A percentile compares a stretch with the other conserved stretches of the same genome.
These are phyloP conservation scores for Solanum infundibuliforme DNA, from an alignment of 257 asterid genomes.

Conservation along the genomic window DNA sequence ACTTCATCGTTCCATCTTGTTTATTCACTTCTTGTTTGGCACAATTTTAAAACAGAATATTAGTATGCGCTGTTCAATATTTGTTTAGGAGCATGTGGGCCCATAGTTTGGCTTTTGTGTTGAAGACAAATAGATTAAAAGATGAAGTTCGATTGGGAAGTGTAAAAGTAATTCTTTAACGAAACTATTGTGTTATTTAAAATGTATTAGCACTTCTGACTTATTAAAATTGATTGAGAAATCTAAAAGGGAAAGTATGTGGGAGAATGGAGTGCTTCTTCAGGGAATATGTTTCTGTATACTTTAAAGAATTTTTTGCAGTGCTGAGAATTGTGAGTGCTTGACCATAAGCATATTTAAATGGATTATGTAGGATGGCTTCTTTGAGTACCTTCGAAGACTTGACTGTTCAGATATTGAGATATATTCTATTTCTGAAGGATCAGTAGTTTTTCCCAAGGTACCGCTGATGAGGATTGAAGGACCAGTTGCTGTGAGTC, in stretches of 20 bases:
- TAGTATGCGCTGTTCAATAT: not conserved
- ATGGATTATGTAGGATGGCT: slow-evolving; percentile 48
- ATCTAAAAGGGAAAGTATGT: not conserved
- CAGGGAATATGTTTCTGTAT: not conserved
- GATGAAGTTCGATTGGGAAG: not conserved
- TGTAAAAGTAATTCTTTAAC: not conserved
- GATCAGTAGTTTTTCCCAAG: slow-evolving; percentile 90
- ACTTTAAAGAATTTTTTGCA: not conserved
- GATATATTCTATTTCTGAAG: slow-evolving; percentile 89
- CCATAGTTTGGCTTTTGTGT: not conserved
- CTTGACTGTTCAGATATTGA: slow-evolving; percentile 83
- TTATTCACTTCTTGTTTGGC: not conserved
- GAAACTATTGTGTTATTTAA: not conserved
- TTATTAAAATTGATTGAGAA: not conserved
- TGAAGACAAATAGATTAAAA: not conserved
- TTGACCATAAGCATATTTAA: not conserved
- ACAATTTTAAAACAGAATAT: not conserved
- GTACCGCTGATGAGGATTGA: slow-evolving; percentile 92
- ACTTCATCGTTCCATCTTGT: not conserved
- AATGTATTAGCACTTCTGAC: not conserved
- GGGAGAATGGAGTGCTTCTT: not conserved
- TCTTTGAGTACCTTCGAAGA: slow-evolving; percentile 73
- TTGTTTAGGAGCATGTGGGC: not conserved
- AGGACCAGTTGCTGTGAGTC: slow-evolving; percentile 94
- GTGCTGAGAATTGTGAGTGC: not conserved